Conservation (phyloP, 75 land plant species). For the Larix kaempferi region DNA sequence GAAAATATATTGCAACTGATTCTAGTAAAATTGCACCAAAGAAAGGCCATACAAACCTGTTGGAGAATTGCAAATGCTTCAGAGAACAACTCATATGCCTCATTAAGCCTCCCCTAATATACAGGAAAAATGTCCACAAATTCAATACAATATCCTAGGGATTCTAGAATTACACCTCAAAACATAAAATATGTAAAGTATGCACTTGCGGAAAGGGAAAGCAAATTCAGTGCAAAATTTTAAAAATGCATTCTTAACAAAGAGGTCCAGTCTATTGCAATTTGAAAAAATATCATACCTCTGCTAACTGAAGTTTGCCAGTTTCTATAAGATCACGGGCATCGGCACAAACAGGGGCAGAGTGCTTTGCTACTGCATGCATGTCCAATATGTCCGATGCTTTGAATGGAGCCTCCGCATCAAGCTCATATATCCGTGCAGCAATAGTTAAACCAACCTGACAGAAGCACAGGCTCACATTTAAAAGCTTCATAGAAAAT, state of each 20-base stretch:
- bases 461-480: not conserved
- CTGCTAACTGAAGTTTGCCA: slow-evolving; percentile 82
- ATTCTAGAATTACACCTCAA: no score
- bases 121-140: not conserved
- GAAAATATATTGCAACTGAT: not conserved
- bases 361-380: slow-evolving; percentile 93
- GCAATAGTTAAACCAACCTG: slow-evolving; percentile 84
- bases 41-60: slow-evolving; percentile 51
- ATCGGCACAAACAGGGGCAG: slow-evolving; percentile 88
- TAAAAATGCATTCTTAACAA: not conserved
- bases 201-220: no score
- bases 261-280: not conserved
- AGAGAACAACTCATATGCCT: slow-evolving; percentile 86
- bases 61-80: slow-evolving; percentile 93
- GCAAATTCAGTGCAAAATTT: no score
- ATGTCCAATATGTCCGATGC: slow-evolving; percentile 76
- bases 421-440: slow-evolving; percentile 77
- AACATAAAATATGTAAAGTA: no score
- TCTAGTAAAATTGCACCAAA: not conserved
- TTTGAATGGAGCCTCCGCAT: slow-evolving; percentile 64
- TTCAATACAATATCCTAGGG: no score
- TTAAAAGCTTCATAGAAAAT: not conserved
- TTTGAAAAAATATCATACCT: slow-evolving; percentile 34
- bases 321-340: slow-evolving; percentile 85
- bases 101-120: slow-evolving; percentile 88